A percentile compares a stretch with the other conserved stretches of the same genome.
These are phyloP conservation scores for Hemileia vastatrix DNA, from an alignment of 1,284 basidiomycete species.

Conservation along the genomic window DNA sequence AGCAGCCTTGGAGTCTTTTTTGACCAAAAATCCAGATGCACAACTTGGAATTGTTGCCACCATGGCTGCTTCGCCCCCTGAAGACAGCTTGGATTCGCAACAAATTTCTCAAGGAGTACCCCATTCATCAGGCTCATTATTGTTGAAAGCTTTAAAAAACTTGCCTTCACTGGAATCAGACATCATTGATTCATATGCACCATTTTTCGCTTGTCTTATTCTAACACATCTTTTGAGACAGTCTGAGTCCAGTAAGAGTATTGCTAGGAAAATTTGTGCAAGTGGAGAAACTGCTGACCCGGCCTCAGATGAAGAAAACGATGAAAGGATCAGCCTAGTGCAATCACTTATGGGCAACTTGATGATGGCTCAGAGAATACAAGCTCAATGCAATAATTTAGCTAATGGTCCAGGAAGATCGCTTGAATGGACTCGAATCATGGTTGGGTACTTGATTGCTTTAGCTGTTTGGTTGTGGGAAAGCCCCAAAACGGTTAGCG, in stretches of 20 bases:
- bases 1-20: constrained; percentile 31
- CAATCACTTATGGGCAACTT: constrained; percentile 55
- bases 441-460: constrained; percentile 73
- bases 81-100: constrained; percentile 14
- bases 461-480: constrained; percentile 95
- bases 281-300: constrained; percentile 33
- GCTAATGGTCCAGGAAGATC: constrained; percentile 50
- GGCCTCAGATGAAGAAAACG: constrained; percentile 49
- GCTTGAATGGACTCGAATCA: constrained; percentile 78
- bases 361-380: constrained; percentile 54
- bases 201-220: constrained; percentile 50
- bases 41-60: constrained; percentile 50
- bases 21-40: constrained; percentile 45
- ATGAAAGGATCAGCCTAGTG: constrained; percentile 48
- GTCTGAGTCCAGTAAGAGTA: constrained; percentile 51
- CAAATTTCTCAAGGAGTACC: too few relatives aligned
- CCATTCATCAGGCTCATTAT: constrained; percentile 48
- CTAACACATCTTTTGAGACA: constrained; percentile 51
- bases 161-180: constrained; percentile 38
- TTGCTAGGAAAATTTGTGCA: constrained; percentile 48
- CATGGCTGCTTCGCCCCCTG: constrained; percentile 41
- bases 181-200: constrained; percentile 50
- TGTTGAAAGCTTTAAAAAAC: constrained; percentile 50
- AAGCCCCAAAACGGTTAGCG: constrained; percentile 72
- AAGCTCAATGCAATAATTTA: constrained; percentile 45